Conservation (phyloP, 306 rosid species). For the Inga oerstediana region DNA sequence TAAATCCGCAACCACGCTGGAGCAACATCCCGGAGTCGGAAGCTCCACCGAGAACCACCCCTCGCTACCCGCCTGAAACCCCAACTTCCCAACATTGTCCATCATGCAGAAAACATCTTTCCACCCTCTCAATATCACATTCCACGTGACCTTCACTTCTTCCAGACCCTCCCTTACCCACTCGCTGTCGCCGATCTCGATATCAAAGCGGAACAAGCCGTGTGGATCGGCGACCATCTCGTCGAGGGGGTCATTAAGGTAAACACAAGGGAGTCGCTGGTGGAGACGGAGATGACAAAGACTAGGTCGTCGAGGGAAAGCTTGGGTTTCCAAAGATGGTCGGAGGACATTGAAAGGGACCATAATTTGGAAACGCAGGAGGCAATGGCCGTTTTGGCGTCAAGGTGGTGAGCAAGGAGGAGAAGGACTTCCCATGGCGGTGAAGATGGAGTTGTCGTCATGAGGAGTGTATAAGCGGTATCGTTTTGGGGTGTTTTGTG, state of each 20-base stretch:
- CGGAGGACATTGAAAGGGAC: constrained; percentile 57
- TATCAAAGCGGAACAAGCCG: constrained; percentile 53
- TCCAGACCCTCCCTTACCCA: constrained; percentile 10
- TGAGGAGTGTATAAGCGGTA: background rate
- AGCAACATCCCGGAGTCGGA: constrained; percentile 56
- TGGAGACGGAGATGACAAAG: constrained; percentile 44
- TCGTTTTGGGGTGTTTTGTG: background rate
- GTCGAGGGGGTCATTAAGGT: background rate
- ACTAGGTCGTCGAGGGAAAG: constrained; percentile 48
- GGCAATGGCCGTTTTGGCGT: constrained; percentile 64
- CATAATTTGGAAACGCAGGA: constrained; percentile 66
- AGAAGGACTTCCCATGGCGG: constrained; percentile 57
- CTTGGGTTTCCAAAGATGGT: constrained; percentile 60
- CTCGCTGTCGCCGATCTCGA: background rate
- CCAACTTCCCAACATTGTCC: constrained; percentile 54
- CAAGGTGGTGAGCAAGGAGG: constrained; percentile 55
- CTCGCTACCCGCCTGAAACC: constrained; percentile 28
- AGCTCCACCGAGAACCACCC: constrained; percentile 72
- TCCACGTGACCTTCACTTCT: constrained; percentile 62
- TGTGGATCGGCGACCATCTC: constrained; percentile 26
- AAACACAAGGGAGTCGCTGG: background rate
- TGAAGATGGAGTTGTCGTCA: background rate
- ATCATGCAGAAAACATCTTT: constrained; percentile 57
- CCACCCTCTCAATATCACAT: constrained; percentile 67
- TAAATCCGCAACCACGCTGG: constrained; percentile 56